phyloP scores from a whole-genome alignment of 2,329 filamentous ascomycete species.

The Lasiodiplodia gonubiensis region DNA sequence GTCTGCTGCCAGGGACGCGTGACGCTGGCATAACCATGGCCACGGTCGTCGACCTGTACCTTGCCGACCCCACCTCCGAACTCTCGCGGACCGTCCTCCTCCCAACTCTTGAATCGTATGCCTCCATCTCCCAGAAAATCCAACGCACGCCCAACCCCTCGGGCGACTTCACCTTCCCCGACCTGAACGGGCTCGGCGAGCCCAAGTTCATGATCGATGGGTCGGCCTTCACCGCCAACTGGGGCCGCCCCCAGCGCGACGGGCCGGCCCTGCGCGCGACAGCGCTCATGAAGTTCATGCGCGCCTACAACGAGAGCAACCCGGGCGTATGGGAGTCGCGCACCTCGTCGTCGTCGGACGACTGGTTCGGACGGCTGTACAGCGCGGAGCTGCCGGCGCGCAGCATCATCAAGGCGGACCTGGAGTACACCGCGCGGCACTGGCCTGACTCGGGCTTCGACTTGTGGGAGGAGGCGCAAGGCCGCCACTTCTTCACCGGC shows the following conservation, averaged over 20 bases:
- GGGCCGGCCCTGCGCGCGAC: slow-evolving; percentile 52
- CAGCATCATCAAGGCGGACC: slow-evolving; percentile 52
- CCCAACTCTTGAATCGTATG: slow-evolving; percentile 42
- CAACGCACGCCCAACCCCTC: slow-evolving; percentile 49
- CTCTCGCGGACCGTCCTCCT: slow-evolving; percentile 37
- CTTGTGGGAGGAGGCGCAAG: slow-evolving; percentile 54
- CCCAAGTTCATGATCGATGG: slow-evolving; percentile 51
- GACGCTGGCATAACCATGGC: slow-evolving; percentile 52
- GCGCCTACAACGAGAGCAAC: slow-evolving; percentile 48
- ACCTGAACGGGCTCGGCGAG: slow-evolving; percentile 50
- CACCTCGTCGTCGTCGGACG: slow-evolving; percentile 66
- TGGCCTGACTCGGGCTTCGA: slow-evolving; percentile 53
- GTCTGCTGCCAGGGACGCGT: slow-evolving; percentile 44
- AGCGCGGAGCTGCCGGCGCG: slow-evolving; percentile 43
- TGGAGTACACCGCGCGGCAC: slow-evolving; percentile 51
- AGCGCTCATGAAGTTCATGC: slow-evolving; percentile 50
- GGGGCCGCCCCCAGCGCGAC: slow-evolving; percentile 53
- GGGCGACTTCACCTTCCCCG: slow-evolving; percentile 39
- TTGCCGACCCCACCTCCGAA: slow-evolving; percentile 36
- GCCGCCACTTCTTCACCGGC: slow-evolving; percentile 50
- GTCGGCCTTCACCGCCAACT: slow-evolving; percentile 44
- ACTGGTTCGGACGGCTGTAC: slow-evolving; percentile 47
- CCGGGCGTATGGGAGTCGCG: slow-evolving; percentile 46
- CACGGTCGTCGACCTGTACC: slow-evolving; percentile 49
- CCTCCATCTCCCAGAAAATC: slow-evolving; percentile 42